Evolutionary conservation across 1,284 basidiomycete species (phyloP).

Genomic region (Ceratobasidium sp.): DNA sequence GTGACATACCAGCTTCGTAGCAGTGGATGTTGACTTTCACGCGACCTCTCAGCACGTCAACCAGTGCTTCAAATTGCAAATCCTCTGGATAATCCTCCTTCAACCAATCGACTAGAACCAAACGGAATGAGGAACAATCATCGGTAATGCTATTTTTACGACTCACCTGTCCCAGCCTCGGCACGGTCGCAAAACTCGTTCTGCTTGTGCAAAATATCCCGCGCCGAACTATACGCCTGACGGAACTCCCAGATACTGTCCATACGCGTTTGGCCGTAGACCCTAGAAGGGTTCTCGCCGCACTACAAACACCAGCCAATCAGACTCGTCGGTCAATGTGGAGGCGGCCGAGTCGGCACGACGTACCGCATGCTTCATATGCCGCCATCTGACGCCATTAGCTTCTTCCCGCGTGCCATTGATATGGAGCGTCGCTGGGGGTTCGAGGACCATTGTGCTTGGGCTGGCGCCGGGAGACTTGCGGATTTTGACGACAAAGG

Average conservation of each 20-base stretch:
- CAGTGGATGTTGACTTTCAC: conserved; percentile 84
- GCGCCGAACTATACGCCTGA: conserved; percentile 71
- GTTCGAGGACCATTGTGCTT: conserved; percentile 52
- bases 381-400: conserved; percentile 21
- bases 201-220: conserved; percentile 73
- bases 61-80: conserved; percentile 81
- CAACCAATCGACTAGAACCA: conserved; percentile 64
- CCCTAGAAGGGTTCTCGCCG: conserved; percentile 47
- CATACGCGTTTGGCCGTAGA: conserved; percentile 55
- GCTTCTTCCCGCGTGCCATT: not conserved
- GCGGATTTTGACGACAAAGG: conserved; percentile 57
- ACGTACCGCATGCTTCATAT: conserved; percentile 44
- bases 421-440: conserved; percentile 42
- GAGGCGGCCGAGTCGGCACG: too few species aligned
- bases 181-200: conserved; percentile 71
- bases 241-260: conserved; percentile 67
- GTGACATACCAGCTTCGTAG: conserved; percentile 54
- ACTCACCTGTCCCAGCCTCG: conserved; percentile 50
- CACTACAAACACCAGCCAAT: conserved; percentile 40
- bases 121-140: not conserved
- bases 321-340: not conserved
- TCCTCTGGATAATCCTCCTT: conserved; percentile 72
- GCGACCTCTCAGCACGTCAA: conserved; percentile 81
- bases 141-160: too few species aligned
- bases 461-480: conserved; percentile 51